These are phyloP conservation scores for Neurospora sp. DNA, from an alignment of 495 filamentous ascomycete genomes.

Conservation along the genomic window DNA sequence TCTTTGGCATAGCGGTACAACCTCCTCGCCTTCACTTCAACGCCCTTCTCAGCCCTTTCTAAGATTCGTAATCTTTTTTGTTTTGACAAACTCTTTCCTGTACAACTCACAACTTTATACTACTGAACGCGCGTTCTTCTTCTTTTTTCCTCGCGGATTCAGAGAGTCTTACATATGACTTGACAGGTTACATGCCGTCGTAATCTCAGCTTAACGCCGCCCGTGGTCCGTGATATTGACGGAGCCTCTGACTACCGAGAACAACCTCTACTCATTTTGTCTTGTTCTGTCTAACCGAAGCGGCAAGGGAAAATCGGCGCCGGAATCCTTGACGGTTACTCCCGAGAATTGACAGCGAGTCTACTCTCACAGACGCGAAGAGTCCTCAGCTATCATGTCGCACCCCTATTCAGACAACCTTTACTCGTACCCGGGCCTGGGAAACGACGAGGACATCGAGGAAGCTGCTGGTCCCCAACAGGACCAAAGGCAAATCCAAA, in stretches of 20 bases:
- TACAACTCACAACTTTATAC: background rate
- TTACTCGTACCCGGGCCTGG: conserved; percentile 29
- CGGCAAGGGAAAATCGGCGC: background rate
- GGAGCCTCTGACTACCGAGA: background rate
- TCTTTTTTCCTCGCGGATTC: background rate
- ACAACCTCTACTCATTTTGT: background rate
- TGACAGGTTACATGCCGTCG: background rate
- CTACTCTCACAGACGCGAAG: background rate
- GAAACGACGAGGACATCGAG: conserved; percentile 23
- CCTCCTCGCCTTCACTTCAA: background rate
- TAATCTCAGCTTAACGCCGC: background rate
- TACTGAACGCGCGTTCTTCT: background rate
- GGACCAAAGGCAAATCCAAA: background rate
- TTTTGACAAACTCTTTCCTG: background rate
- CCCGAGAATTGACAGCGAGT: background rate
- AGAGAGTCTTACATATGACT: background rate
- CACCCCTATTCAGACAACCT: conserved; percentile 36
- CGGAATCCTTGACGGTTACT: background rate
- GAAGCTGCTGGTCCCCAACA: conserved; percentile 1
- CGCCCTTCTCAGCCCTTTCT: background rate
- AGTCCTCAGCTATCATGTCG: background rate
- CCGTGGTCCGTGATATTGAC: background rate
- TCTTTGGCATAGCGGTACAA: background rate
- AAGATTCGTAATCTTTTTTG: background rate
- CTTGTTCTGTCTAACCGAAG: background rate